Evolutionary conservation across 2,329 filamentous ascomycete genomes (phyloP), one percentile per base, ranked within the genome.

Genomic region (Ceratocystis lukuohia): DNA sequence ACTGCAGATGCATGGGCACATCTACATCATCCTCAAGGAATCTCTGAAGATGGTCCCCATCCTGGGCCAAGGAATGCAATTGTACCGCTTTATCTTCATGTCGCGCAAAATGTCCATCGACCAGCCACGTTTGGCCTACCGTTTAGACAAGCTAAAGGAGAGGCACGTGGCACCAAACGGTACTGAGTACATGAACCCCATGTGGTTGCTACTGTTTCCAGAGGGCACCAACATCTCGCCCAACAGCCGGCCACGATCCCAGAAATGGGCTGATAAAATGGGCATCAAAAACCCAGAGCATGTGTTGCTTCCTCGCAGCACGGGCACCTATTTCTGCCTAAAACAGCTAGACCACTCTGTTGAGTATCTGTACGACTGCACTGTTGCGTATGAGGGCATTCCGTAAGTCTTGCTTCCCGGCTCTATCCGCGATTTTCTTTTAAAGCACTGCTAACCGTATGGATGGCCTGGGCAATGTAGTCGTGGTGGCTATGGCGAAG

Each of bases 321-420:
- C 89, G 0, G 91, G 91, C 62, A 82, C 88, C 69, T 88, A 84
- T 70, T 95, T 91, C 72, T 92, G 88, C 71, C 76, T 96, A 56
- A 86, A 86, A 69, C 86, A 95, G 74, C 78, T 96, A 15, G 84
- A 84, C 71, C 83, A 82, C 7, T 87, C 86, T 0, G 84, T 92
- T 0, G 88, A 94, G 10, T 95, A 89, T 77, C 79, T 96, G 0
- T 96, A 96, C 71, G 91, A 96, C 76, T 96, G 92, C 75, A 97
- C 94, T 0, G 87, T 99, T 66, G 92, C 91, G 3, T 99, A 99
- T 73, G 93, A 96, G 76, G 93, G 94, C 15, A 84, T 96, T 56
- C 89, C 89, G 87, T 93, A 82, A 80, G 90, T 87, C 64, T 28
- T 8, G 25, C 41, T 25, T 22, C 4, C 10, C 12, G 7, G 25